Base-by-base conservation (phyloP, 2,329 filamentous ascomycete species). In the Pseudogymnoascus sp. region DNA sequence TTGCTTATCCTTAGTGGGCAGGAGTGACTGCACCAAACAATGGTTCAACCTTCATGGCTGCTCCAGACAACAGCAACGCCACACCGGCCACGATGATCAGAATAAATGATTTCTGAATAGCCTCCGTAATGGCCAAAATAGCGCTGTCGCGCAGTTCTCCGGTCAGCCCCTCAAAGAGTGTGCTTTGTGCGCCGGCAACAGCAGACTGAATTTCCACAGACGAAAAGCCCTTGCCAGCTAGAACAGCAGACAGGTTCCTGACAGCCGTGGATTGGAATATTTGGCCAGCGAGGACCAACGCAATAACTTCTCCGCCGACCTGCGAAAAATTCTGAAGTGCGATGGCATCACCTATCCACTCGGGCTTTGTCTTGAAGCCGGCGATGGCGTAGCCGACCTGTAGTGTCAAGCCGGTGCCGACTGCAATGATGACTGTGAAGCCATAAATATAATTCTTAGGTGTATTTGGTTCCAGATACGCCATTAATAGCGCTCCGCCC, bases 261-360 rank as follows among this genome's bases (percentile, higher is more conserved):
- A 70, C 65, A 0, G 70, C 68, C 12, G 65, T 62, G 58, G 71
- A 74, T 61, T 75, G 69, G 66, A 75, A 77, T 5, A 75, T 69
- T 0, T 67, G 63, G 15, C 71, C 72, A 4, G 72, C 70, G 29
- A 75, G 74, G 2, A 70, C 66, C 3, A 76, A 65, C 1, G 70
- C 68, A 48, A 75, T 69, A 6, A 71, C 67, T 5, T 69, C 67
- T 27, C 70, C 70, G 3, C 67, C 68, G 7, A 74, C 65, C 59
- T 75, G 74, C 4, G 69, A 70, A 18, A 71, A 64, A 27, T 70
- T 74, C 37, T 74, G 72, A 63, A 73, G 74, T 2, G 72, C 69
- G 27, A 76, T 72, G 0, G 69, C 71, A 13, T 66, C 59, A 6
- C 69, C 64, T 7, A 73, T 64, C 15, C 70, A 66, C 1, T 68